phyloP scores from a whole-genome alignment of 495 filamentous ascomycete species.

The Podospora anserina region DNA sequence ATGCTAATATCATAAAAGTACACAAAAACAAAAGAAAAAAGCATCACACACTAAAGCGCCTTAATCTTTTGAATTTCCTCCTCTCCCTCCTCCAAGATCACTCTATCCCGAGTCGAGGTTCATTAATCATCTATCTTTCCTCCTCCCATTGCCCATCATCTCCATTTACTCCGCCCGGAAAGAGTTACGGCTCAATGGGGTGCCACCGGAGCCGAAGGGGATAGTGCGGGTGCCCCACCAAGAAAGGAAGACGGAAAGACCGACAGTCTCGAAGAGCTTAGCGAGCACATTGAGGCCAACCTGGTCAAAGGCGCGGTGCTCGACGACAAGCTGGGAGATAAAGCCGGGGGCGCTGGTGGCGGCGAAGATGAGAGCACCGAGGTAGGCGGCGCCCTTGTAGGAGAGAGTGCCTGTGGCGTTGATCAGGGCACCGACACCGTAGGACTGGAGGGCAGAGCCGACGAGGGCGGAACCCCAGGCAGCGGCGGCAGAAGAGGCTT shows the following conservation, averaged over 20 bases:
- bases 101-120: not conserved
- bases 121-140: not conserved
- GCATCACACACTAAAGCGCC: not conserved
- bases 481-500: slow-evolving; percentile 80
- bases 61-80: not conserved
- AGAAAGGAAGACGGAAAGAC: slow-evolving; percentile 84
- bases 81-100: not conserved
- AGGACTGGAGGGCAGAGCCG: slow-evolving; percentile 86
- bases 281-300: slow-evolving; percentile 79
- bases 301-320: slow-evolving; percentile 87
- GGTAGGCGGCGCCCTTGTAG: slow-evolving; percentile 95
- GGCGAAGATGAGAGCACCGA: slow-evolving; percentile 86
- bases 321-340: slow-evolving; percentile 78
- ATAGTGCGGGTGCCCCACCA: slow-evolving; percentile 96
- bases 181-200: slow-evolving; percentile 19
- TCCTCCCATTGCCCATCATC: not conserved
- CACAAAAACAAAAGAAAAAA: not conserved
- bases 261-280: slow-evolving; percentile 88
- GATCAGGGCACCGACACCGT: slow-evolving; percentile 91
- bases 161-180: slow-evolving; percentile 20
- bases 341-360: slow-evolving; percentile 84
- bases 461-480: slow-evolving; percentile 87
- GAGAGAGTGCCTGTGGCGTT: slow-evolving; percentile 90
- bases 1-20: not conserved
- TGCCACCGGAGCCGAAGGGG: slow-evolving; percentile 59